Evolutionary conservation across 148 eudicot species (phyloP).

Genomic region (Pharnaceum exiguum): DNA sequence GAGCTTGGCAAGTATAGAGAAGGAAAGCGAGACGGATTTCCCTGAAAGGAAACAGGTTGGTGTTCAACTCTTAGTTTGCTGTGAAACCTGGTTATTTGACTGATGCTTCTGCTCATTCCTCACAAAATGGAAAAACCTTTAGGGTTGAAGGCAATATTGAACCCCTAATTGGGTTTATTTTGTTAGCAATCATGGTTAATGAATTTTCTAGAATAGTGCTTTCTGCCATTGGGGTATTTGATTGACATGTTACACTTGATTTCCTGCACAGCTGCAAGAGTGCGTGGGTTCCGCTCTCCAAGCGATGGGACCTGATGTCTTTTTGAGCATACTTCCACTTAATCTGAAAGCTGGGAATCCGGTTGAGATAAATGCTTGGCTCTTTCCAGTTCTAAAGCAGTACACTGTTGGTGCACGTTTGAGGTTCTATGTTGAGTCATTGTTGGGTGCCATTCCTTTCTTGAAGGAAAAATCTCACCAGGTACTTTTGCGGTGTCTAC

Average conservation of each 20-base stretch:
- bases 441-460: constrained; percentile 42
- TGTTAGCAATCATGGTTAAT: no score
- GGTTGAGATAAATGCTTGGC: constrained; percentile 78
- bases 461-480: constrained; percentile 56
- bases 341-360: constrained; percentile 59
- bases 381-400: constrained; percentile 81
- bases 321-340: constrained; percentile 68
- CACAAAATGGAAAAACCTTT: not conserved
- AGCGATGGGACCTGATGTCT: constrained; percentile 92
- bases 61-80: not conserved
- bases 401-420: constrained; percentile 72
- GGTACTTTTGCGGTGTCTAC: constrained; percentile 42
- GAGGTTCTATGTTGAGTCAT: constrained; percentile 58
- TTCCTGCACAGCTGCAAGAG: constrained; percentile 70
- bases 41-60: constrained; percentile 74
- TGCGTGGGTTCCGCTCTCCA: constrained; percentile 85
- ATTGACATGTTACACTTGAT: constrained; percentile 8
- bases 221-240: not conserved
- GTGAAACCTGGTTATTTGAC: not conserved
- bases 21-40: constrained; percentile 75
- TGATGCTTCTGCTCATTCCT: not conserved
- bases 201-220: no score
- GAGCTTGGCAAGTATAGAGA: constrained; percentile 78
- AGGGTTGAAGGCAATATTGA: no score
- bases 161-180: no score